Evolutionary conservation across 2,329 filamentous ascomycete species (phyloP), one percentile per base, ranked within the genome.

Genomic region (Capronia americana): DNA sequence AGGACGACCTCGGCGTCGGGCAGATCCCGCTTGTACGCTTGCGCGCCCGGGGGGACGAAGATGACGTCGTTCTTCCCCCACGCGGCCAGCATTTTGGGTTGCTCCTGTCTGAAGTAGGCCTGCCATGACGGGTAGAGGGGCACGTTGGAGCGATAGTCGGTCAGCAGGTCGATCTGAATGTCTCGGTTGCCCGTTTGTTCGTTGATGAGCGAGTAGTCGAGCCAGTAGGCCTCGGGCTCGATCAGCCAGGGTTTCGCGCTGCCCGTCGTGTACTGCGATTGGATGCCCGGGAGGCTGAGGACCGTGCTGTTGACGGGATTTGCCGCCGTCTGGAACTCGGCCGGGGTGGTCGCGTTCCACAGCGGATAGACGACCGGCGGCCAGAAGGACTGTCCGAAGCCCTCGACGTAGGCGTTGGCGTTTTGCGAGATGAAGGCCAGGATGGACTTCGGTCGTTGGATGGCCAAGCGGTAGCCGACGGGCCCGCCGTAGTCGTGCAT

Each of bases 401-500:
- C 86, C 69, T 86, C 84, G 6, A 71, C 75, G 71, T 88, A 88
- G n/a, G 86, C 86, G 69, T 88, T 89, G 46, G 85, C 87, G 71
- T 87, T 88, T 70, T 88, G 86, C 2, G 80, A 78, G 65, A 88
- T 79, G 67, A 88, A 84, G 12, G 84, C 83, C 51, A 78, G 76
- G 59, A 88, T 76, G 5, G 78, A 75, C 0, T 80, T 73, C 0
- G 84, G 82, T 1, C 82, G 77, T 41, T 80, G 69, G 2, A 86
- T 77, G 0, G 86, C 86, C 2, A 88, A 76, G 2, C 85, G 81
- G 26, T 87, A 75, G 0, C 81, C 86, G 0, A 80, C 78, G 0
- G 87, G 86, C 0, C 85, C 85, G 57, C 86, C 86, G 73, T 88
- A 88, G 77, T 88, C 86, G 73, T 88, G 88, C 67, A 88, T 81